Evolutionary conservation across 345 rosid species (phyloP).

Genomic region (Citrus australasica): DNA sequence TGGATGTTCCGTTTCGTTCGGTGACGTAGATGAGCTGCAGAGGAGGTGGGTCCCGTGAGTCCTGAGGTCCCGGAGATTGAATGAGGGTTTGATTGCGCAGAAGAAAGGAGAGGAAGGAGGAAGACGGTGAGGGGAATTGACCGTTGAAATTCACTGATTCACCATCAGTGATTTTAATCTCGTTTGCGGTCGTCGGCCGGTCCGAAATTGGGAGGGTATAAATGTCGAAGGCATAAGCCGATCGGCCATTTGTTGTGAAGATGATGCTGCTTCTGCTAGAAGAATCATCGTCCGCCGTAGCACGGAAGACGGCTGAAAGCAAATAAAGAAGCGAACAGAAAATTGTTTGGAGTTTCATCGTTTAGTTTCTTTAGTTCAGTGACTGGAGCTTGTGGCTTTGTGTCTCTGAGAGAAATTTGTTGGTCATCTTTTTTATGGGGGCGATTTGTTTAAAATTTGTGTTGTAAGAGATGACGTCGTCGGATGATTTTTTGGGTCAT

Average conservation of each 20-base stretch:
- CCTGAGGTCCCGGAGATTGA: not conserved
- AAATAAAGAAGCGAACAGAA: not conserved
- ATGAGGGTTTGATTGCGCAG: slow-evolving; percentile 25
- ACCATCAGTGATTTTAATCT: slow-evolving; percentile 70
- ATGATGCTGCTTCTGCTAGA: slow-evolving; percentile 44
- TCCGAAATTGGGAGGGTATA: slow-evolving; percentile 42
- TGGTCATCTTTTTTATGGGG: too few species aligned
- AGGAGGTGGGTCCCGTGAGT: slow-evolving; percentile 19
- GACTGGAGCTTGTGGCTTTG: not conserved
- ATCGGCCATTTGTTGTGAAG: slow-evolving; percentile 65
- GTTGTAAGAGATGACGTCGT: slow-evolving; percentile 15
- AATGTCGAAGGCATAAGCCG: slow-evolving; percentile 68
- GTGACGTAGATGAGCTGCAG: slow-evolving; percentile 68
- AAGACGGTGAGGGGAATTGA: slow-evolving; percentile 56
- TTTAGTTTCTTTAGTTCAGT: not conserved
- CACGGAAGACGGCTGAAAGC: not conserved
- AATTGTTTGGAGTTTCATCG: not conserved
- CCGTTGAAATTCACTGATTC: slow-evolving; percentile 79
- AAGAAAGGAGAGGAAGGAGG: slow-evolving; percentile 40
- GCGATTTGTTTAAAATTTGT: not conserved
- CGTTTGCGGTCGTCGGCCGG: slow-evolving; percentile 31
- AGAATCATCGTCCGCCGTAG: slow-evolving; percentile 16
- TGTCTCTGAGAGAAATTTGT: too few species aligned
- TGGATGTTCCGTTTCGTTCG: slow-evolving; percentile 59
- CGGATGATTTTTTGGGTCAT: not conserved